Percentiles rank a stretch among this genome's conserved stretches.
Conservation (phyloP, 140 eudicot species). For the Anethum foeniculum region DNA sequence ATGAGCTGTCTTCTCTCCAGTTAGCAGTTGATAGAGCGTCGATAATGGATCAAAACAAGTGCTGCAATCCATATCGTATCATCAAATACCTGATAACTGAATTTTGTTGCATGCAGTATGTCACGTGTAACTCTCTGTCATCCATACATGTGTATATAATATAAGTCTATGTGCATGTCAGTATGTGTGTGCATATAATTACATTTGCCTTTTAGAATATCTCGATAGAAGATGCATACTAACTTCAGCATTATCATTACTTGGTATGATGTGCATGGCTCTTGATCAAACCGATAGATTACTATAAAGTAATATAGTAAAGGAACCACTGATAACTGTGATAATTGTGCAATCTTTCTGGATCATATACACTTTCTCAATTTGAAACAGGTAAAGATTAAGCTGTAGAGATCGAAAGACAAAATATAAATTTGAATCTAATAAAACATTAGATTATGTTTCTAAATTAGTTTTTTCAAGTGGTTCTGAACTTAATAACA, state of each 20-base stretch:
- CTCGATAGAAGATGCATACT: background rate
- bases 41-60: slow-evolving; percentile 1
- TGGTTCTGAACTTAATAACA: background rate
- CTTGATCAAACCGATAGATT: background rate
- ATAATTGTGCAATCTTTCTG: background rate
- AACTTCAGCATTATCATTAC: background rate
- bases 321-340: background rate
- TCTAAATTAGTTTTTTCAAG: background rate
- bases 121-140: slow-evolving; percentile 5
- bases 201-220: background rate
- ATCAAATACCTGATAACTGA: slow-evolving; percentile 2
- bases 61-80: slow-evolving; percentile 5
- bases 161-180: background rate
- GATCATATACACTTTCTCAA: background rate
- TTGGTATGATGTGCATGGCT: background rate
- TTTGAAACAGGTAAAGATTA: background rate
- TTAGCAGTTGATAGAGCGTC: background rate
- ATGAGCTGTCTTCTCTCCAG: slow-evolving; percentile 6
- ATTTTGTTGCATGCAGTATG: background rate
- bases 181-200: background rate
- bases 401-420: background rate
- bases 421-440: background rate
- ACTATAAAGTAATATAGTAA: background rate
- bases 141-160: background rate
- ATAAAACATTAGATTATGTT: background rate